Evolutionary conservation across 2,329 filamentous ascomycete genomes (phyloP).

Genomic region (Colletotrichum gigasporum): DNA sequence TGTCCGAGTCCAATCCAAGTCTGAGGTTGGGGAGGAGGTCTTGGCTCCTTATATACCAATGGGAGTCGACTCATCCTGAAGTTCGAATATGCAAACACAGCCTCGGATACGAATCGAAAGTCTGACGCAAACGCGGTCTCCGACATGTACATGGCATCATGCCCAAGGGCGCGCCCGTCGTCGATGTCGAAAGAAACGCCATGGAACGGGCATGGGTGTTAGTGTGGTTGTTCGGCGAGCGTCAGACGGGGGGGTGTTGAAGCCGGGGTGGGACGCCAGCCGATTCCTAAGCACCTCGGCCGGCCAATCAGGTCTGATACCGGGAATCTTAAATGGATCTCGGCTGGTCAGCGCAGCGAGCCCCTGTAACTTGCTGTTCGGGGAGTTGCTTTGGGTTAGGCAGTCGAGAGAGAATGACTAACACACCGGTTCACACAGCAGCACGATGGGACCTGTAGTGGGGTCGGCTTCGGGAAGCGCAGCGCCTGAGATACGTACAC

Average conservation of each 20-base stretch:
- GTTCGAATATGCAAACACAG: too few relatives aligned
- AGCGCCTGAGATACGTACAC: neutral
- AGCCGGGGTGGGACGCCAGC: slow-evolving; percentile 3
- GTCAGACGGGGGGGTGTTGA: slow-evolving; percentile 15
- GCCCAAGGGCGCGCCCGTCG: slow-evolving; percentile 26
- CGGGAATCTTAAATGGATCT: neutral
- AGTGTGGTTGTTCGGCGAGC: neutral
- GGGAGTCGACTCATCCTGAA: too few relatives aligned
- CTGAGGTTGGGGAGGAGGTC: neutral
- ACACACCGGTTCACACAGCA: neutral
- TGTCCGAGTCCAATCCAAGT: neutral
- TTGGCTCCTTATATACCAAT: too few relatives aligned
- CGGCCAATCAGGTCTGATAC: neutral
- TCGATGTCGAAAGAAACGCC: neutral
- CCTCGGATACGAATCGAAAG: too few relatives aligned
- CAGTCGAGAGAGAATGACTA: neutral
- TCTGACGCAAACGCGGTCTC: too few relatives aligned
- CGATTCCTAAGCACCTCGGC: neutral
- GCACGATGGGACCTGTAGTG: neutral
- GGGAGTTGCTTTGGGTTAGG: slow-evolving; percentile 8
- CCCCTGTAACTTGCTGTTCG: neutral
- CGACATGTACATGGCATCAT: slow-evolving; percentile 18
- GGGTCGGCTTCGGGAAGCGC: slow-evolving; percentile 14
- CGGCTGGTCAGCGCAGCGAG: slow-evolving; percentile 2
- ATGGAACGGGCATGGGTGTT: slow-evolving; percentile 1